Conservation (phyloP, 345 rosid species). For the Trapa bicornis region DNA sequence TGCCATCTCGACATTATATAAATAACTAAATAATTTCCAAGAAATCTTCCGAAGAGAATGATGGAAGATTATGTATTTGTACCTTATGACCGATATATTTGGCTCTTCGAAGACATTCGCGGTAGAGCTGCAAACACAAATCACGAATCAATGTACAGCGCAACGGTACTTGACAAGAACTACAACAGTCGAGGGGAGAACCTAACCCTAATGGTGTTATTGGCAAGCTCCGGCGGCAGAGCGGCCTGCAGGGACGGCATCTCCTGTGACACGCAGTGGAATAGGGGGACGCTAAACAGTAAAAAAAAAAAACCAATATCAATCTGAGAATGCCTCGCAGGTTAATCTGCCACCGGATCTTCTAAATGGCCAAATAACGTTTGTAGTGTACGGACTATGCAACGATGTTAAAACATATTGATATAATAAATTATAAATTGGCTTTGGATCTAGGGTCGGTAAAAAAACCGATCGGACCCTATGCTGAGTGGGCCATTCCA, state of each 20-base stretch:
- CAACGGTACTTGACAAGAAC: neutral
- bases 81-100: slow-evolving; percentile 75
- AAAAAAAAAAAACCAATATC: neutral
- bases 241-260: slow-evolving; percentile 86
- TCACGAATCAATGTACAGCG: neutral
- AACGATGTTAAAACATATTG: too few species aligned
- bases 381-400: too few species aligned
- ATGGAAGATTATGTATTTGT: slow-evolving; percentile 1
- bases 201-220: slow-evolving; percentile 73
- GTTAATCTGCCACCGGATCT: too few species aligned
- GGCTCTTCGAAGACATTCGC: slow-evolving; percentile 94
- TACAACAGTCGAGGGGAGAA: neutral
- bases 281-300: neutral
- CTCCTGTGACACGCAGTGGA: slow-evolving; percentile 2
- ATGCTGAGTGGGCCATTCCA: too few species aligned
- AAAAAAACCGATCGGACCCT: too few species aligned
- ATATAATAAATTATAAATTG: too few species aligned
- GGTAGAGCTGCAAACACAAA: slow-evolving; percentile 51
- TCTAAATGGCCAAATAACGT: too few species aligned
- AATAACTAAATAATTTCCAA: neutral
- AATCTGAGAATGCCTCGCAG: neutral
- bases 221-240: slow-evolving; percentile 89
- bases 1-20: neutral
- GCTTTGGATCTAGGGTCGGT: too few species aligned
- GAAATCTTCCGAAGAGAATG: too few species aligned